Conservation (phyloP, 2,329 filamentous ascomycete species). For the Fonsecaea monophora region DNA sequence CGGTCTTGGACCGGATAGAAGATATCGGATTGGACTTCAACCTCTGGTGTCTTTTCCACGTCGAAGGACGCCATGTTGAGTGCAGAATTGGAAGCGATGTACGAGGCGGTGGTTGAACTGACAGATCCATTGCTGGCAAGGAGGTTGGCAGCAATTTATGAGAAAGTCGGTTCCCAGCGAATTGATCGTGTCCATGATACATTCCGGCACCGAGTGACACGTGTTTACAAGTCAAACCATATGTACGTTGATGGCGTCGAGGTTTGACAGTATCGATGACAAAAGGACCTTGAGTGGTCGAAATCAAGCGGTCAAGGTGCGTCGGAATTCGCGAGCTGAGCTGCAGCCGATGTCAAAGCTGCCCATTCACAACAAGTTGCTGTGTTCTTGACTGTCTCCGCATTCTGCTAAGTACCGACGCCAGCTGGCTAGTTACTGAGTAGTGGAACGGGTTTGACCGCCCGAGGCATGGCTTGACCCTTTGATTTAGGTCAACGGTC, state of each 20-base stretch:
- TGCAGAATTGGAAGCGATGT: not conserved
- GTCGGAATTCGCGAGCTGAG: constrained; percentile 16
- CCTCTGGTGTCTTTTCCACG: constrained; percentile 4
- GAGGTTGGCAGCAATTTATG: constrained; percentile 1
- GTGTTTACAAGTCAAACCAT: not conserved
- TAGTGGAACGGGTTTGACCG: not conserved
- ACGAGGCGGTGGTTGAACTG: not conserved
- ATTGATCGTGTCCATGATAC: not conserved
- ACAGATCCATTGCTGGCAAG: not conserved
- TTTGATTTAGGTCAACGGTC: not conserved
- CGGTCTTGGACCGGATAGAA: not conserved
- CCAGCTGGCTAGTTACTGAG: not conserved
- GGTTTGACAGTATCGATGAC: not conserved
- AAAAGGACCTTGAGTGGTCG: not conserved
- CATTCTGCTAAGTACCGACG: not conserved
- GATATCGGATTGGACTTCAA: not conserved
- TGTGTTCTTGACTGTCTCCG: not conserved
- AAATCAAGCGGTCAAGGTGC: constrained; percentile 4
- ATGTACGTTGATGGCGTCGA: not conserved
- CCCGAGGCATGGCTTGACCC: not conserved
- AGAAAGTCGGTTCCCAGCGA: not conserved
- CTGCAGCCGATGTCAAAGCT: not conserved
- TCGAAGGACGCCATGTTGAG: not conserved
- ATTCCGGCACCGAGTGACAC: not conserved
- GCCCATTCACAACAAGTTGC: not conserved